phyloP scores from a whole-genome alignment of 345 rosid genomes.

The Geranium rotundifolium region DNA sequence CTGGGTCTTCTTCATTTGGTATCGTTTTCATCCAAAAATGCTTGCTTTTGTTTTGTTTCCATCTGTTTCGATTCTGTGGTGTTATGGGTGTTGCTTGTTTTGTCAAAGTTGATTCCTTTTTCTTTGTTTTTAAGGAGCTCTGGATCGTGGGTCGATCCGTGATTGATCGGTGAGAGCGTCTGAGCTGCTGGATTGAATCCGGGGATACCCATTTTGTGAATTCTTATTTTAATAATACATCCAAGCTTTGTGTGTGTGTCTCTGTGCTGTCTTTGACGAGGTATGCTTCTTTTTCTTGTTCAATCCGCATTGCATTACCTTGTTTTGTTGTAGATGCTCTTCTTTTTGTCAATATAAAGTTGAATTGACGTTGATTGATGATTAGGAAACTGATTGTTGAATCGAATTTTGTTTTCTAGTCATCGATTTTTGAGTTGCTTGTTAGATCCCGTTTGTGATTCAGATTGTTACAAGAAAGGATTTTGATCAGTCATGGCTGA shows the following conservation, averaged over 20 bases:
- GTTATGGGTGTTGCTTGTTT: constrained; percentile 18
- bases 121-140: constrained; percentile 24
- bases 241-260: not conserved
- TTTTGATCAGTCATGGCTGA: not conserved
- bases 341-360: constrained; percentile 3
- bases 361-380: constrained; percentile 4
- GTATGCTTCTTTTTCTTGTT: constrained; percentile 23
- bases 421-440: constrained; percentile 3
- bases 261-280: constrained; percentile 8
- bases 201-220: constrained; percentile 21
- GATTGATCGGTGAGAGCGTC: constrained; percentile 23
- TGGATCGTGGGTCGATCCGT: constrained; percentile 38
- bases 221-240: constrained; percentile 8
- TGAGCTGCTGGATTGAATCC: constrained; percentile 34
- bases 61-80: not conserved
- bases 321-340: too few species aligned
- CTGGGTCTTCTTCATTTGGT: constrained; percentile 25
- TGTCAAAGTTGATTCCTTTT: constrained; percentile 5
- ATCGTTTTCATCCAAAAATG: constrained; percentile 1
- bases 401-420: constrained; percentile 9
- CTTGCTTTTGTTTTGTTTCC: not conserved
- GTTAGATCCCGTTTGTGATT: constrained; percentile 9
- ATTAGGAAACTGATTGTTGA: constrained; percentile 6
- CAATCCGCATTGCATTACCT: constrained; percentile 27
- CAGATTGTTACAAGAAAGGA: not conserved